phyloP scores from a whole-genome alignment of 2,329 filamentous ascomycete species.

The Penicillium concentricum region DNA sequence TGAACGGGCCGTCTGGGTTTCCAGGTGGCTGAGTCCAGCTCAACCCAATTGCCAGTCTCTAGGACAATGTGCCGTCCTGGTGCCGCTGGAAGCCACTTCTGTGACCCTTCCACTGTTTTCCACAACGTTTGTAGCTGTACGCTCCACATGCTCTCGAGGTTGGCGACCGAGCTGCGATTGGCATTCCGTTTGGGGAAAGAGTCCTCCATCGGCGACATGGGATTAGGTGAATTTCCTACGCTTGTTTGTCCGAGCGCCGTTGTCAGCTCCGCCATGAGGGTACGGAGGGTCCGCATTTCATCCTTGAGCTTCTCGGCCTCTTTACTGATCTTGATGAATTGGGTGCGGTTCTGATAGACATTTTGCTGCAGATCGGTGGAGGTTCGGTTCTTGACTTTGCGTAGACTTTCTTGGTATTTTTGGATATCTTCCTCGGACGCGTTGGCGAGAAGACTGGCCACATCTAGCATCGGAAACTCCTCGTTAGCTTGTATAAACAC shows the following conservation, averaged over 20 bases:
- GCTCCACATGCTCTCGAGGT: constrained; percentile 67
- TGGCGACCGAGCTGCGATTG: constrained; percentile 85
- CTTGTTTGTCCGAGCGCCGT: constrained; percentile 57
- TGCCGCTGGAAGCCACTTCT: constrained; percentile 90
- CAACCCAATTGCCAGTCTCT: constrained; percentile 91
- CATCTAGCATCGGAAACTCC: constrained; percentile 30
- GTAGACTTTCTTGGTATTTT: constrained; percentile 73
- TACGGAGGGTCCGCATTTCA: constrained; percentile 88
- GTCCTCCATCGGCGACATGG: constrained; percentile 54
- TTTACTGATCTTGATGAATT: constrained; percentile 99
- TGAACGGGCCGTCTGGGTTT: constrained; percentile 87
- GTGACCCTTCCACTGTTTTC: constrained; percentile 96
- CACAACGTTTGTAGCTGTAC: constrained; percentile 76
- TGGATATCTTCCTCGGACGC: constrained; percentile 84
- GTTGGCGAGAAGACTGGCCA: constrained; percentile 69
- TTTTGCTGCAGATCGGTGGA: constrained; percentile 87
- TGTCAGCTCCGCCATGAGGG: constrained; percentile 90
- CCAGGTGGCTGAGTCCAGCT: constrained; percentile 96
- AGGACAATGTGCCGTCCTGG: constrained; percentile 91
- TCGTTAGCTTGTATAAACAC: constrained; percentile 12
- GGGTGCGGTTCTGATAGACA: constrained; percentile 93
- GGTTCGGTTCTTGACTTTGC: constrained; percentile 73
- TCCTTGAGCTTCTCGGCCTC: constrained; percentile 96
- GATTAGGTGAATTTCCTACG: constrained; percentile 54
- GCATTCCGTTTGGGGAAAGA: constrained; percentile 55